Evolutionary conservation across 495 filamentous ascomycete genomes (phyloP).

Genomic region (Pyrenula massariospora): DNA sequence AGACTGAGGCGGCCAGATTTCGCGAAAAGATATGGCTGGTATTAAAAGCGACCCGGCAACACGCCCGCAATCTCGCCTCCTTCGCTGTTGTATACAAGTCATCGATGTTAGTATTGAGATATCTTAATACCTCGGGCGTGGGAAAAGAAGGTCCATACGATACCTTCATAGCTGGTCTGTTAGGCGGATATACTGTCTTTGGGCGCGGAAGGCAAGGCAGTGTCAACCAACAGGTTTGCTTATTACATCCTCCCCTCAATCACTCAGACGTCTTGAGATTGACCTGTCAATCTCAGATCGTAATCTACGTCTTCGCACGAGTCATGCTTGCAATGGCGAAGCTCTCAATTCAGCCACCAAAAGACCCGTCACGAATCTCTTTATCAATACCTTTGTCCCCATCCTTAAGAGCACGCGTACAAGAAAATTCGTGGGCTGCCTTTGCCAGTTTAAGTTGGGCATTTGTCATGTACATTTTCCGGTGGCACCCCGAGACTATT

Average conservation of each 20-base stretch:
- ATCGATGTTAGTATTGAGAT: conserved; percentile 58
- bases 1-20: conserved; percentile 33
- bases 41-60: conserved; percentile 73
- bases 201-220: conserved; percentile 66
- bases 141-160: conserved; percentile 62
- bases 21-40: conserved; percentile 69
- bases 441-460: conserved; percentile 89
- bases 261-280: background rate
- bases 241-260: background rate
- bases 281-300: conserved; percentile 39
- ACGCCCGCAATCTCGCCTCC: conserved; percentile 81
- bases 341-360: conserved; percentile 58
- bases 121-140: conserved; percentile 45
- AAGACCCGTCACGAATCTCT: conserved; percentile 26
- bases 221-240: conserved; percentile 72
- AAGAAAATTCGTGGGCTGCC: conserved; percentile 69
- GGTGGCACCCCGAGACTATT: conserved; percentile 79
- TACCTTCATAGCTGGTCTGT: conserved; percentile 76
- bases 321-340: conserved; percentile 76
- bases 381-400: conserved; percentile 15
- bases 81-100: conserved; percentile 87
- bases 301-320: conserved; percentile 93
- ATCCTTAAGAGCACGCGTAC: conserved; percentile 36
- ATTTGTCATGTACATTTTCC: conserved; percentile 88
- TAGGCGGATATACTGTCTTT: conserved; percentile 91